phyloP scores from a whole-genome alignment of 2,329 filamentous ascomycete species.

The Diaporthe sp. region DNA sequence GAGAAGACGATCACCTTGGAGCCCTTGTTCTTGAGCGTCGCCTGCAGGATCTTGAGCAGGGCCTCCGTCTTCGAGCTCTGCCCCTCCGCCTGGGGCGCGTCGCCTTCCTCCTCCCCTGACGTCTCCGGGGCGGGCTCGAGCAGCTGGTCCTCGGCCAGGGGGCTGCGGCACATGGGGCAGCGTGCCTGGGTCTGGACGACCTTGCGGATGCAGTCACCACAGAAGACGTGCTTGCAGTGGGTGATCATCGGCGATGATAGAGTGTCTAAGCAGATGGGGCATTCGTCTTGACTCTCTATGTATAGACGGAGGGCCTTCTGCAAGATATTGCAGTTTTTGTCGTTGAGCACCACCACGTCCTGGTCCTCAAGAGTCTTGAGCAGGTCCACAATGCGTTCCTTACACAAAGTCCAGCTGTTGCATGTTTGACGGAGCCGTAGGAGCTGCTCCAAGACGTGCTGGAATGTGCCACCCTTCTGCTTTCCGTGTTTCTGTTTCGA shows the following conservation, averaged over 20 bases:
- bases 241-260: slow-evolving; percentile 84
- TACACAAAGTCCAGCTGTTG: slow-evolving; percentile 89
- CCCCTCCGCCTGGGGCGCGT: slow-evolving; percentile 70
- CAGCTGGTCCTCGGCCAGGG: slow-evolving; percentile 68
- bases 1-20: slow-evolving; percentile 82
- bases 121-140: slow-evolving; percentile 76
- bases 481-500: slow-evolving; percentile 54
- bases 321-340: slow-evolving; percentile 78
- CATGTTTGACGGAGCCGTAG: slow-evolving; percentile 86
- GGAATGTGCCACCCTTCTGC: slow-evolving; percentile 69
- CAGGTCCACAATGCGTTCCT: slow-evolving; percentile 79
- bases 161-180: slow-evolving; percentile 86
- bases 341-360: slow-evolving; percentile 76
- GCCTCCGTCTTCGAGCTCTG: slow-evolving; percentile 88
- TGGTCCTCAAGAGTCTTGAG: slow-evolving; percentile 76
- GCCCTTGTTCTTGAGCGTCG: slow-evolving; percentile 71
- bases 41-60: slow-evolving; percentile 79
- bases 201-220: slow-evolving; percentile 77
- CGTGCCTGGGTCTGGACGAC: slow-evolving; percentile 82
- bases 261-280: slow-evolving; percentile 82
- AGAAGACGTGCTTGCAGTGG: slow-evolving; percentile 86
- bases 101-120: slow-evolving; percentile 57
- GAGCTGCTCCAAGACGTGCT: slow-evolving; percentile 82
- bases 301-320: slow-evolving; percentile 82
- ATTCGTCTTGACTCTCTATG: slow-evolving; percentile 86